These are phyloP conservation scores for Lagenidium giganteum DNA, from an alignment of 352 stramenopile genomes.

Conservation along the genomic window DNA sequence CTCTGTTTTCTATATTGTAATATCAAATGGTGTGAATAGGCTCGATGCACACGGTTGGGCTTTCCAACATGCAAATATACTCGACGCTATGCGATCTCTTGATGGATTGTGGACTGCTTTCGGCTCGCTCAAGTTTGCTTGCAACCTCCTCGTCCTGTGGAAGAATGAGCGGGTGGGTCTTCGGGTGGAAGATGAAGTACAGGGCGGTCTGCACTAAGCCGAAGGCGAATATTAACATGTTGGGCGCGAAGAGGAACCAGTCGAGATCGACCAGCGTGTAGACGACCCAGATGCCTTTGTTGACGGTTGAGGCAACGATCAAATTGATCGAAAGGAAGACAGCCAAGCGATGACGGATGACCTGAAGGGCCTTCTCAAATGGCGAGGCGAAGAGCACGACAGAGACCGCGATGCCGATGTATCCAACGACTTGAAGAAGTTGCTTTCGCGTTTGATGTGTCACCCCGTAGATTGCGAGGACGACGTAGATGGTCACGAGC, in stretches of 20 bases:
- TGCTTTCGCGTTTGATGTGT: slow-evolving; percentile 18
- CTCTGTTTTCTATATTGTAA: too few relatives aligned
- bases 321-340: slow-evolving; percentile 42
- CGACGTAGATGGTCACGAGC: slow-evolving; percentile 25
- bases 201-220: slow-evolving; percentile 29
- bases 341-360: slow-evolving; percentile 19
- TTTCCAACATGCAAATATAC: too few relatives aligned
- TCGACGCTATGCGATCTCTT: too few relatives aligned
- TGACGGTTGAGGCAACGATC: slow-evolving; percentile 30
- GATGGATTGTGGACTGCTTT: too few relatives aligned
- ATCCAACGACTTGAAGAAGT: slow-evolving; percentile 24
- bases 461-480: slow-evolving; percentile 19
- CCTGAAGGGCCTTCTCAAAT: slow-evolving; percentile 24
- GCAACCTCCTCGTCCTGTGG: too few relatives aligned
- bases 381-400: slow-evolving; percentile 44
- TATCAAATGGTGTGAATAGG: too few relatives aligned
- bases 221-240: slow-evolving; percentile 29
- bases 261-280: slow-evolving; percentile 36
- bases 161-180: slow-evolving; percentile 14
- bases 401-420: slow-evolving; percentile 28
- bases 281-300: slow-evolving; percentile 41
- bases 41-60: too few relatives aligned
- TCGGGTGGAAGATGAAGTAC: slow-evolving; percentile 39
- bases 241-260: slow-evolving; percentile 49
- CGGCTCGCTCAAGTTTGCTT: too few relatives aligned